These are phyloP conservation scores for Phytophthora fragariaefolia DNA, from an alignment of 352 stramenopile species.

Conservation along the genomic window DNA sequence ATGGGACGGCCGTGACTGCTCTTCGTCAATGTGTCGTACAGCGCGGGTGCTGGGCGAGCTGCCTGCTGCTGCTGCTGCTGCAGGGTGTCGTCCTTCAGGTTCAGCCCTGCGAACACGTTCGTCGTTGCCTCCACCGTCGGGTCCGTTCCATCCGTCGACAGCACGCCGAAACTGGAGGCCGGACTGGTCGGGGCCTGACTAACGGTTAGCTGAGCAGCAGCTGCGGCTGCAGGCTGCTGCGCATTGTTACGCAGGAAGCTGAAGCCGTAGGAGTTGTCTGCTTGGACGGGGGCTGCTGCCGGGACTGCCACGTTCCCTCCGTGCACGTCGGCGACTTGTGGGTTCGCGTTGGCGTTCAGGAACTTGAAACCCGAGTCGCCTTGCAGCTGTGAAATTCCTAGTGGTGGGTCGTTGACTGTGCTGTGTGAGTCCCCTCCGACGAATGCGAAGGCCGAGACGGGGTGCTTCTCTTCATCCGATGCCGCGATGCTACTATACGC, in stretches of 20 bases:
- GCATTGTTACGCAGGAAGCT: constrained; percentile 47
- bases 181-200: constrained; percentile 37
- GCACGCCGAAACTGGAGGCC: constrained; percentile 50
- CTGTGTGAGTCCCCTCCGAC: constrained; percentile 40
- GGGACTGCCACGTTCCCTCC: constrained; percentile 28
- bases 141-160: constrained; percentile 27
- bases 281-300: constrained; percentile 26
- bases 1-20: constrained; percentile 52
- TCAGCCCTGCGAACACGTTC: constrained; percentile 68
- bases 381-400: constrained; percentile 45
- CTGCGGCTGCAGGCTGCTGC: constrained; percentile 17
- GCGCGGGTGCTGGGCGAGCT: constrained; percentile 22
- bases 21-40: constrained; percentile 48
- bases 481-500: constrained; percentile 17
- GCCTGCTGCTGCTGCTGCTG: constrained; percentile 11
- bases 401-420: constrained; percentile 37
- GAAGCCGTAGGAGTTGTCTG: constrained; percentile 51
- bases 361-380: constrained; percentile 53
- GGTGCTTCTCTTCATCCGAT: constrained; percentile 41
- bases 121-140: constrained; percentile 25
- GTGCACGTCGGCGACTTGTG: constrained; percentile 24
- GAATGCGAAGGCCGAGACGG: constrained; percentile 63
- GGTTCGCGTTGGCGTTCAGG: constrained; percentile 43
- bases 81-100: constrained; percentile 40
- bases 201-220: constrained; percentile 14